phyloP scores from a whole-genome alignment of 73 alveolate genomes.

The Halteria grandinella region DNA sequence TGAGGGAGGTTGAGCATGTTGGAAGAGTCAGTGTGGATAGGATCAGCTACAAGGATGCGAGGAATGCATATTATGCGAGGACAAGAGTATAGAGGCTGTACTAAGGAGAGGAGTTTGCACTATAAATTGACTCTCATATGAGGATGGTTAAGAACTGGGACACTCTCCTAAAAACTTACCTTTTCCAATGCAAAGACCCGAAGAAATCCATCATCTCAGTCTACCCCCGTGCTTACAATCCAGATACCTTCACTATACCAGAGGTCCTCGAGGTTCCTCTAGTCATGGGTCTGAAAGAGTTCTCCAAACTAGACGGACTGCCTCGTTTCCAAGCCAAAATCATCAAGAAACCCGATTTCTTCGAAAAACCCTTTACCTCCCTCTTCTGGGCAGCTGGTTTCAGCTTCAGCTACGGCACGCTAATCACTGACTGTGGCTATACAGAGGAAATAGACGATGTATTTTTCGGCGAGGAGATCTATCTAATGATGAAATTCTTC shows the following conservation, averaged over 20 bases:
- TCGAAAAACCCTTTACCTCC: conserved; percentile 53
- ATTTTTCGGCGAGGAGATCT: conserved; percentile 74
- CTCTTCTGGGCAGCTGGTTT: conserved; percentile 83
- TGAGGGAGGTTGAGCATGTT: no score
- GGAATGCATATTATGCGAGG: conserved; percentile 83
- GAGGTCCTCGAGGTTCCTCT: no score
- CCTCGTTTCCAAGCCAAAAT: conserved; percentile 54
- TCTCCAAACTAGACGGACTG: not conserved
- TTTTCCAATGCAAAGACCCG: conserved; percentile 37
- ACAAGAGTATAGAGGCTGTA: conserved; percentile 64
- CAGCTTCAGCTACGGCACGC: conserved; percentile 60
- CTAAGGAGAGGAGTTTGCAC: conserved; percentile 64
- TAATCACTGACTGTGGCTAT: conserved; percentile 64
- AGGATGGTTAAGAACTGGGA: conserved; percentile 77
- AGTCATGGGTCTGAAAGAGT: conserved; percentile 53
- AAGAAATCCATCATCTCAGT: conserved; percentile 38
- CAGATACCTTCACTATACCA: conserved; percentile 34
- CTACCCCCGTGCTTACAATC: conserved; percentile 40
- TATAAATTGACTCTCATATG: conserved; percentile 83
- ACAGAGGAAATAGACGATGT: conserved; percentile 38
- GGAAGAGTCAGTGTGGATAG: conserved; percentile 14
- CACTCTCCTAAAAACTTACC: conserved; percentile 42
- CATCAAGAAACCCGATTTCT: conserved; percentile 1
- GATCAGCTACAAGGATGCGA: conserved; percentile 67
- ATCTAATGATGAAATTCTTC: conserved; percentile 57